Base-by-base conservation (phyloP, 345 rosid species). In the Excoecaria cochinchinensis region DNA sequence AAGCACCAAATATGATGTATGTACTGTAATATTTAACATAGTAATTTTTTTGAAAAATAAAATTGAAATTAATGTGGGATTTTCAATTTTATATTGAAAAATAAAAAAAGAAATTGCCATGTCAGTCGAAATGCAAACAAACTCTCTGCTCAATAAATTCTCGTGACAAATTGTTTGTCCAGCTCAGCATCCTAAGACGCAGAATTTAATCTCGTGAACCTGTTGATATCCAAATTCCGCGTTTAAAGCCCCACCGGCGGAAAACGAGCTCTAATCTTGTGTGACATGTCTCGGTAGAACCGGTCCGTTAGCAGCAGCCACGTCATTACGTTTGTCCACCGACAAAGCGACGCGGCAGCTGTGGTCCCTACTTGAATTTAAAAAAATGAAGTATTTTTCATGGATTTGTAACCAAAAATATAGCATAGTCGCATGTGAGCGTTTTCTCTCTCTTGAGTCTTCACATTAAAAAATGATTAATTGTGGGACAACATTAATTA, bases 271-370 rank as follows among this genome's bases (percentile, higher is more conserved):
- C 2, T 39, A 9, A 50, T 57, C 53, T 11, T 31, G 17, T 42
- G 67, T 47, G 4, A 60, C 57, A 10, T 4, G 4, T 0, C 7
- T 58, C 15, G 17, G 1, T 59, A 24, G 42, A 60, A 0, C 46
- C 46, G 31, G 31, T 47, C 75, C 21, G 8, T 16, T 16, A 0
- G 19, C 38, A 46, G 3, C 53, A 39, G n/a, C 48, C 78, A 67
- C 67, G 78, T 79, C 82, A 56, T 3, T 4, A 0, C 1, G 42
- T 36, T 39, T 22, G 50, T 16, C 36, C 80, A 81, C 86, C 85
- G 86, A 83, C 80, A 66, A 15, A 31, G 38, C 14, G 62, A 74
- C 83, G 82, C 82, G 78, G 74, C 53, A 39, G 1, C 0, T 12
- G 1, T 52, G 80, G 74, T 42, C 85, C 84, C 77, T 64, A 24